Percentiles rank a stretch among this genome's conserved stretches.
Conservation (phyloP, 805 yeast species). For the Candida parachauliodes region DNA sequence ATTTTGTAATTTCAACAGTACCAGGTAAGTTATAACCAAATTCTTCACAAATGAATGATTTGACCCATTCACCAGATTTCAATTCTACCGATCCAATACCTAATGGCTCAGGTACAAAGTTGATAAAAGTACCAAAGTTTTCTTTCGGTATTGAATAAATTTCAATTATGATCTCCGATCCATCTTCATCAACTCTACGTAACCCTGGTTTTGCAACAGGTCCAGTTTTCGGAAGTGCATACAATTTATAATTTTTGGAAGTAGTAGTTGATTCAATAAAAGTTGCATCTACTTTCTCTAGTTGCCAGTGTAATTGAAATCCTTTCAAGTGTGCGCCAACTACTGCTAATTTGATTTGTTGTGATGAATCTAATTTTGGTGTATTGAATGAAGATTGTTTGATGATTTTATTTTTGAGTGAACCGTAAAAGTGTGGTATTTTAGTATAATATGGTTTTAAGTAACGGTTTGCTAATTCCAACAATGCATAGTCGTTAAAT, state of each 20-base stretch:
- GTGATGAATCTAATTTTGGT: conserved; percentile 41
- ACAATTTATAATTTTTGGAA: conserved; percentile 65
- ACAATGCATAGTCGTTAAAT: conserved; percentile 83
- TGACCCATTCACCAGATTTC: conserved; percentile 75
- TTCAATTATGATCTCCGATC: conserved; percentile 68
- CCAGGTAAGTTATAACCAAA: conserved; percentile 71
- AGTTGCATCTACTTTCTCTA: conserved; percentile 76
- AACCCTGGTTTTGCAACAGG: conserved; percentile 90
- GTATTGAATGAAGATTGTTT: conserved; percentile 34
- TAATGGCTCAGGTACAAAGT: conserved; percentile 90
- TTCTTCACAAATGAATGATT: conserved; percentile 94
- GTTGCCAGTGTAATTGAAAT: conserved; percentile 90
- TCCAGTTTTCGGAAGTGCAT: conserved; percentile 78
- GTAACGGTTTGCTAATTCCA: conserved; percentile 76
- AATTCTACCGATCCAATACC: conserved; percentile 94
- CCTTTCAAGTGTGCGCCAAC: conserved; percentile 95
- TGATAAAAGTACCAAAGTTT: conserved; percentile 75
- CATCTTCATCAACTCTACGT: conserved; percentile 56
- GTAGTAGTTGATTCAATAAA: conserved; percentile 66
- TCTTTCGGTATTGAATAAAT: conserved; percentile 78
- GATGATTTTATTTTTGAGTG: conserved; percentile 29
- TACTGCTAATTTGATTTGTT: conserved; percentile 72
- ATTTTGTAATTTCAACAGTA: conserved; percentile 75
- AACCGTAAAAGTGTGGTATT: conserved; percentile 56
- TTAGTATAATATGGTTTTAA: conserved; percentile 46